phyloP scores from a whole-genome alignment of 2,329 filamentous ascomycete genomes.

The Fusarium torulosum region DNA sequence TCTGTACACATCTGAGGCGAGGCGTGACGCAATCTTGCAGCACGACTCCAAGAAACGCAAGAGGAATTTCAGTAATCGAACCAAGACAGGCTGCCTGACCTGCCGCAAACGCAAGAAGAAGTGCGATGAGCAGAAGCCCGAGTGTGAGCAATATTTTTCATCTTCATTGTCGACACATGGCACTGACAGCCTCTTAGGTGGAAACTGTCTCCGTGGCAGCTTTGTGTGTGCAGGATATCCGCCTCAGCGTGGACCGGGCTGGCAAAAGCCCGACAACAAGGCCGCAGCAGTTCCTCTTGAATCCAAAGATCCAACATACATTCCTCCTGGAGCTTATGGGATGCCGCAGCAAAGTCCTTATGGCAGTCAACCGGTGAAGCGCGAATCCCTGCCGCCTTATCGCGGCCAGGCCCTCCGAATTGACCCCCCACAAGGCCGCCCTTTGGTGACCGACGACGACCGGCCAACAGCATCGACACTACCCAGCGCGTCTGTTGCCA shows the following conservation, averaged over 20 bases:
- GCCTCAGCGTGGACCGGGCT: constrained; percentile 76
- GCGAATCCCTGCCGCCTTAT: constrained; percentile 70
- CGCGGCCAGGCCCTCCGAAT: constrained; percentile 73
- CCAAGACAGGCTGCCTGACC: constrained; percentile 95
- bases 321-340: constrained; percentile 71
- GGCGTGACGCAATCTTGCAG: constrained; percentile 64
- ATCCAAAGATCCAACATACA: constrained; percentile 80
- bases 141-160: constrained; percentile 73
- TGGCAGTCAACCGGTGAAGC: constrained; percentile 59
- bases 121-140: constrained; percentile 92
- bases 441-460: constrained; percentile 68
- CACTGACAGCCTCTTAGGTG: constrained; percentile 65
- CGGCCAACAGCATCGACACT: constrained; percentile 70
- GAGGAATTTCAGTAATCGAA: constrained; percentile 91
- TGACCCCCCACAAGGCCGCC: constrained; percentile 71
- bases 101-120: constrained; percentile 96
- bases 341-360: constrained; percentile 65
- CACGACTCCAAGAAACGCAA: constrained; percentile 77
- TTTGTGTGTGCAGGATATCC: constrained; percentile 95
- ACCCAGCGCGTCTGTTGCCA: constrained; percentile 68
- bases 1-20: constrained; percentile 62
- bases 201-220: constrained; percentile 89
- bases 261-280: constrained; percentile 81
- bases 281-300: constrained; percentile 80
- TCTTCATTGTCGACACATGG: background rate